These are phyloP conservation scores for Mrakia blollopis DNA, from an alignment of 768 basidiomycete genomes.

Conservation along the genomic window DNA sequence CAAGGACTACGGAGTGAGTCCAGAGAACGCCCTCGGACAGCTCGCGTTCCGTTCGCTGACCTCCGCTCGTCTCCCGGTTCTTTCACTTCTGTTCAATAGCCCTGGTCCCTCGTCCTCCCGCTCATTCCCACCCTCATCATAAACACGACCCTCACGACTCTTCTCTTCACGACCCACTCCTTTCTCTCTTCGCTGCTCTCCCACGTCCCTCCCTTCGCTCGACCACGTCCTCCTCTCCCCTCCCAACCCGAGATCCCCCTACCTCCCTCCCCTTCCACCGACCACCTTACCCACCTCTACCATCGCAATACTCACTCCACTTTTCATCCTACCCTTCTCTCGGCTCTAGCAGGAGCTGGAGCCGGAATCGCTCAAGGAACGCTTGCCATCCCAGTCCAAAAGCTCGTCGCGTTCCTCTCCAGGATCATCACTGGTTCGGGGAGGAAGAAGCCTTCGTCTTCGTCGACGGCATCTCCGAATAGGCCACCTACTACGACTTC, in stretches of 20 bases:
- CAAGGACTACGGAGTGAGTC: conserved; percentile 17
- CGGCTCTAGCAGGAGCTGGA: conserved; percentile 26
- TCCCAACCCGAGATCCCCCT: neutral
- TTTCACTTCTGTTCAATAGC: neutral
- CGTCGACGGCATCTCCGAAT: too few species aligned
- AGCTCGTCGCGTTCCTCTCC: conserved; percentile 19
- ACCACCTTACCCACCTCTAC: neutral
- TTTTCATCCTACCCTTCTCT: conserved; percentile 26
- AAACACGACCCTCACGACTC: conserved; percentile 30
- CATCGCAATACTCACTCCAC: conserved; percentile 4
- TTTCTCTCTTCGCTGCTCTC: conserved; percentile 11
- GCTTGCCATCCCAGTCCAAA: conserved; percentile 19
- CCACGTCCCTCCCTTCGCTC: conserved; percentile 6
- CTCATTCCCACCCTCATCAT: conserved; percentile 29
- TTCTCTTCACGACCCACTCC: conserved; percentile 29
- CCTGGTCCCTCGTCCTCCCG: conserved; percentile 27
- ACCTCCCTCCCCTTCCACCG: neutral
- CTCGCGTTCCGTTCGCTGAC: neutral
- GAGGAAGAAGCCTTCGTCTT: neutral
- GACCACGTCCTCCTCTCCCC: neutral
- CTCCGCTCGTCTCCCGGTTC: neutral
- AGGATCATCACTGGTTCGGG: conserved; percentile 19
- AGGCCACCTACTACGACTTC: neutral
- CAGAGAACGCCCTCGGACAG: neutral
- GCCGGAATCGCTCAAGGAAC: conserved; percentile 27